These are phyloP conservation scores for Nothomitra cinnamomea DNA, from an alignment of 2,329 filamentous ascomycete species.

Conservation along the genomic window DNA sequence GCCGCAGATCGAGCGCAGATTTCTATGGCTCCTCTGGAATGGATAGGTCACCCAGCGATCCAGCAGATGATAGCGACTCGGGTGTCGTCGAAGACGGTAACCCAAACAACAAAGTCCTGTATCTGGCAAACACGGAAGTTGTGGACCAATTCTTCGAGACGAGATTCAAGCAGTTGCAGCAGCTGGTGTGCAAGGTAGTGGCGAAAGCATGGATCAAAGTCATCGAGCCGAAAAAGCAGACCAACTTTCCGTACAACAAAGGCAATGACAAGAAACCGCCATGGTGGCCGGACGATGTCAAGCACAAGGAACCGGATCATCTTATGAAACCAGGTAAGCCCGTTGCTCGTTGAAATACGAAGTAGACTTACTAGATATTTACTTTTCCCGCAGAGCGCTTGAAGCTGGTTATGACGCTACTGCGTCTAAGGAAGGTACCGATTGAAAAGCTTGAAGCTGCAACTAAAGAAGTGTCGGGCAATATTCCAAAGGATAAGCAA, in stretches of 20 bases:
- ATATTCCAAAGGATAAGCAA: conserved; percentile 20
- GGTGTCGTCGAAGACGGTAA: neutral
- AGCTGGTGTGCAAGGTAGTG: conserved; percentile 53
- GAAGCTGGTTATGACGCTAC: conserved; percentile 5
- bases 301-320: conserved; percentile 32
- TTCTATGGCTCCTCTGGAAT: neutral
- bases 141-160: conserved; percentile 44
- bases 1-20: conserved; percentile 3
- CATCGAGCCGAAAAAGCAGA: conserved; percentile 62
- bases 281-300: conserved; percentile 41
- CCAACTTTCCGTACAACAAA: conserved; percentile 54
- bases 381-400: conserved; percentile 3
- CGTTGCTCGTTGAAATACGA: neutral
- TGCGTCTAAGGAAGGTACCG: conserved; percentile 4
- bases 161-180: conserved; percentile 49
- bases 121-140: conserved; percentile 15
- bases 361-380: neutral
- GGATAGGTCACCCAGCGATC: conserved; percentile 1
- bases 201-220: conserved; percentile 62
- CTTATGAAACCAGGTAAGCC: conserved; percentile 27
- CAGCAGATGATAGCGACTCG: conserved; percentile 3
- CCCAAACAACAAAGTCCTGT: neutral
- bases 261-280: conserved; percentile 43
- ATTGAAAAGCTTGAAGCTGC: conserved; percentile 23
- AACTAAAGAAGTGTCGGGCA: conserved; percentile 23